phyloP scores from a whole-genome alignment of 345 rosid genomes.

The Lepidium africanum region DNA sequence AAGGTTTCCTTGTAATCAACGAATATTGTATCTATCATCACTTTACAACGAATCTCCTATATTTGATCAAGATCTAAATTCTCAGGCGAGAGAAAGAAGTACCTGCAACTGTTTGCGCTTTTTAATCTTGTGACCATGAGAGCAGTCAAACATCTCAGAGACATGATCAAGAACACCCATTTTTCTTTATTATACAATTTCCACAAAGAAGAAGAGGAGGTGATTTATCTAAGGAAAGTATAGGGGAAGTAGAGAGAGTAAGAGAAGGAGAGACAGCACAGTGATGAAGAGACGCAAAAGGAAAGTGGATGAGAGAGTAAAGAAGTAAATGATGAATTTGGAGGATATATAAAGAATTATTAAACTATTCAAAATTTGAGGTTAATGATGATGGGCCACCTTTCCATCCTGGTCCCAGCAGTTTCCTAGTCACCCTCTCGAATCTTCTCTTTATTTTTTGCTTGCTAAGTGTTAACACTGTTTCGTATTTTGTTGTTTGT shows the following conservation, averaged over 20 bases:
- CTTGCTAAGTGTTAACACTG: too few species aligned
- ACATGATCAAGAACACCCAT: slow-evolving; percentile 94
- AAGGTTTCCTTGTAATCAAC: not conserved
- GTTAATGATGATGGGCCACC: not conserved
- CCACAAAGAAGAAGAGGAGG: not conserved
- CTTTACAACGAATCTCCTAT: not conserved
- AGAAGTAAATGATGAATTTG: not conserved
- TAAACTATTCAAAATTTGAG: not conserved
- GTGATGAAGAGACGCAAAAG: not conserved
- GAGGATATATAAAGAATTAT: not conserved
- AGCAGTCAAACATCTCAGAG: slow-evolving; percentile 70
- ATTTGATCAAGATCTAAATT: slow-evolving; percentile 5
- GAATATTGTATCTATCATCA: not conserved
- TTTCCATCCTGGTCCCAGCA: slow-evolving; percentile 1
- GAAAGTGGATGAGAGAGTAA: not conserved
- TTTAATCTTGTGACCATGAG: slow-evolving; percentile 45
- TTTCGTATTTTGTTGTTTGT: not conserved
- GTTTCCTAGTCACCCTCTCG: not conserved
- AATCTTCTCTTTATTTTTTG: not conserved
- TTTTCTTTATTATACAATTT: not conserved
- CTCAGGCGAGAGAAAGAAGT: not conserved
- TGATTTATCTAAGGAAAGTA: not conserved
- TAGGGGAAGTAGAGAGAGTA: not conserved
- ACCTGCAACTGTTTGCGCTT: slow-evolving; percentile 81
- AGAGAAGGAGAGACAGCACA: not conserved